Evolutionary conservation across 164 flowering plant species (phyloP).

Genomic region (Vitis amurensis): DNA sequence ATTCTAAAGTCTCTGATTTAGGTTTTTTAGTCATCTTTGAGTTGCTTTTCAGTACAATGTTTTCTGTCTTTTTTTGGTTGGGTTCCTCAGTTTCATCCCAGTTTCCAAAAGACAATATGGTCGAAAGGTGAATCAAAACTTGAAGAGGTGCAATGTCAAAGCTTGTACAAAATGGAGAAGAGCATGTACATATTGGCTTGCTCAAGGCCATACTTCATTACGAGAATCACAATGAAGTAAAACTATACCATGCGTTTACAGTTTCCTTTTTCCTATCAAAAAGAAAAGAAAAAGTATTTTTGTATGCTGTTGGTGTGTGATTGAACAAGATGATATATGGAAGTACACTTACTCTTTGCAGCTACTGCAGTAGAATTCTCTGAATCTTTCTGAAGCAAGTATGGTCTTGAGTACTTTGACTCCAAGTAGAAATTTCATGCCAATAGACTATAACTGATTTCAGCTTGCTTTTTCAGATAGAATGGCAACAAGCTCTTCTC

Average conservation of each 20-base stretch:
- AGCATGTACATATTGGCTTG: neutral
- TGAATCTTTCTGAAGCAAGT: too few species aligned
- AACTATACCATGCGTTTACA: neutral
- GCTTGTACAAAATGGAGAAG: neutral
- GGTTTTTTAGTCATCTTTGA: too few species aligned
- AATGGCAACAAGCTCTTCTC: slow-evolving; percentile 49
- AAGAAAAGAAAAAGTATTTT: neutral
- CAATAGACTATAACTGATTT: slow-evolving; percentile 1
- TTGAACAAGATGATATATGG: too few species aligned
- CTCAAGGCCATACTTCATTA: neutral
- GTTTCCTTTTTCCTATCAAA: neutral
- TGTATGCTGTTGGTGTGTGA: neutral
- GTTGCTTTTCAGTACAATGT: too few species aligned
- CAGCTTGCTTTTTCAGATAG: slow-evolving; percentile 53
- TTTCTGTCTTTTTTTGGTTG: too few species aligned
- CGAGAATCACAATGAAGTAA: neutral
- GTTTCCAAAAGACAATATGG: too few species aligned
- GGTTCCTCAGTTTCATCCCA: too few species aligned
- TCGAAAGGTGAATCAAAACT: neutral
- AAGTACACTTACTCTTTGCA: too few species aligned
- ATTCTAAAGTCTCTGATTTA: too few species aligned
- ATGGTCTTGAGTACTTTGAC: neutral
- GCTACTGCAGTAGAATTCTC: too few species aligned
- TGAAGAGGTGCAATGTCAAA: neutral
- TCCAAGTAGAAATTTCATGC: neutral